Base-by-base conservation (phyloP, 345 rosid genomes). In the Citrus glauca region DNA sequence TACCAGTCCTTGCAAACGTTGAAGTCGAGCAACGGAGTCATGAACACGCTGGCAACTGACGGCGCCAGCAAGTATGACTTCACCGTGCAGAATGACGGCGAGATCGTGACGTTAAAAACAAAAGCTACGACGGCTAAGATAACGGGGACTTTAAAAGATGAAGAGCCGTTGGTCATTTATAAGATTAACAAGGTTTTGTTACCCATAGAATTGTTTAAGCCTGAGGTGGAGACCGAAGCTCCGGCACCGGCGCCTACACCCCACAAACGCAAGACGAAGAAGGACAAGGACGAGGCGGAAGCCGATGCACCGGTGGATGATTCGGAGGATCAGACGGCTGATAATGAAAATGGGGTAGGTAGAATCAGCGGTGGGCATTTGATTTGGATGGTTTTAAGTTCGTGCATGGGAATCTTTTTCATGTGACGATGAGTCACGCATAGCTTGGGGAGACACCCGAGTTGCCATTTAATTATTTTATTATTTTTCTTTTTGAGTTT, bases 31-130 rank as follows among this genome's bases (percentile, higher is more conserved):
- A 93, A 92, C 37, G 98, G 99, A 22, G 61, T 83, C 45, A 81
- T 90, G 79, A 94, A 91, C 91, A 96, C 99, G 7, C 65, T 96
- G 55, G 98, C 99, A n/a, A 96, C 99, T 3, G 93, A 96, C 80
- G 95, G 95, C 27, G 79, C 92, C 5, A 91, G 80, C 72, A 92
- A 89, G 83, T 96, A 66, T 64, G 98, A 92, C 76, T 88, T 92
- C 86, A 89, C 93, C 0, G 89, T 96, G 48, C 95, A 92, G 81
- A 91, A 87, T 42, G 93, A 88, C 74, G 95, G 94, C 2, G 95
- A 91, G 50, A 90, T 83, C 0, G 93, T 96, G 76, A 91, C 91
- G 57, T 77, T 96, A 63, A 82, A 91, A 88, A 89, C 97, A 1
- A 90, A 82, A 30, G 87, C 90, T 28, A 78, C 76, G 28, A 92